Evolutionary conservation across 2,329 filamentous ascomycete genomes (phyloP), one percentile per base, ranked within the genome.

Genomic region (Eurotiales sp.): DNA sequence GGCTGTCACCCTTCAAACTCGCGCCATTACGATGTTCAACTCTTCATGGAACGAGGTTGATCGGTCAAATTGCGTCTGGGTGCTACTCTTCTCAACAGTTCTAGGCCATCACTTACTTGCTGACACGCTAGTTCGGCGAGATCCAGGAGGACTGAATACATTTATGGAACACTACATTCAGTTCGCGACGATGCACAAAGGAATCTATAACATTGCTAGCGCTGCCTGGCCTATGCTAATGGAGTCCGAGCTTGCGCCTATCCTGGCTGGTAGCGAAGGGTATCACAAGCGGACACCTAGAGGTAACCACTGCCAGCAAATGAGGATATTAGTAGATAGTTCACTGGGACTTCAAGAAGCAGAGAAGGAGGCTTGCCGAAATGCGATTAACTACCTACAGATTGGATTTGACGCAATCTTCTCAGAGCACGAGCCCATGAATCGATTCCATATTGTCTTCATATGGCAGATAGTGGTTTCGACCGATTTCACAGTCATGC

Each of bases 91-190:
- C 22, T 51, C 50, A n/a, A 14, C 42, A 10, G 8, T 42, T 17
- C 50, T 51, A 11, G 50, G 43, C 22, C 50, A 46, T 40, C 43
- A 46, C 37, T 39, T 46, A 4, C 50, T 51, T 27, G n/a, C 50
- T 21, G 50, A 51, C 21, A 46, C 42, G 12, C 36, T 51, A 30
- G 27, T 27, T 36, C 32, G 30, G 36, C 43, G 43, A 29, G 29
- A 45, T 34, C 12, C 43, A 42, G 50, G 43, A n/a, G 44, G 43
- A 0, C 21, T 51, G 1, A 37, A 46, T 15, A 21, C 12, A 8
- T 51, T 51, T 14, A 34, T 46, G 36, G 8, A 8, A 1, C 12
- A 46, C n/a, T 51, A 46, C 30, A n/a, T 42, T 32, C 50, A 51
- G n/a, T 51, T 36, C 8, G 15, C 45, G 34, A 43, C 30, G 23